Evolutionary conservation across 176 grass and related monocot species (phyloP).

Genomic region (Oryza brachyantha): DNA sequence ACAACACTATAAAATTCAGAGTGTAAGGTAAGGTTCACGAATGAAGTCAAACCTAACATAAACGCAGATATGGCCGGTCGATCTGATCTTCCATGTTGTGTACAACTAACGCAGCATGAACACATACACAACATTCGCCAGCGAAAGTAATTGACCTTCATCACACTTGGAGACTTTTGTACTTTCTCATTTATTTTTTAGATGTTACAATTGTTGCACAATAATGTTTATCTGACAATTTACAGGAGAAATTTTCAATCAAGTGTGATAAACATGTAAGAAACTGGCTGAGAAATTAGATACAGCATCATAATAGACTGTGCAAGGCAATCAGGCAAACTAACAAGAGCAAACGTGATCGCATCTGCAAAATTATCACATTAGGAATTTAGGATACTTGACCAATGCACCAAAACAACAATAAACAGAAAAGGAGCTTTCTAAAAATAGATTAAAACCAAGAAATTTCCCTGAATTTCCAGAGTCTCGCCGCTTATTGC

Average conservation of each 20-base stretch:
- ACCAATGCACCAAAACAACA: conserved; percentile 20
- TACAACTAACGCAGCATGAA: neutral
- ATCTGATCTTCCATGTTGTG: no score
- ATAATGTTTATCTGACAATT: neutral
- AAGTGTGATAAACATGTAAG: neutral
- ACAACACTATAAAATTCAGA: conserved; percentile 64
- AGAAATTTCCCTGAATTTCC: neutral
- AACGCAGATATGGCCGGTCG: no score
- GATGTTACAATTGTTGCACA: no score
- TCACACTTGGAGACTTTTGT: neutral
- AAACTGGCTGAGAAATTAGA: neutral
- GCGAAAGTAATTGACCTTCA: conserved; percentile 22
- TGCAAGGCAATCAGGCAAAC: neutral
- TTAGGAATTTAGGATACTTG: neutral
- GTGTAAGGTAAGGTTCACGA: neutral
- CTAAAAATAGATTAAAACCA: conserved; percentile 8
- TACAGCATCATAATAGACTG: neutral
- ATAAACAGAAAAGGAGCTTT: neutral
- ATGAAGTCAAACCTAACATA: neutral
- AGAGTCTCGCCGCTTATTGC: neutral
- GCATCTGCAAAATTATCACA: neutral
- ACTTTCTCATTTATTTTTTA: neutral
- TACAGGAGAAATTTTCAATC: neutral
- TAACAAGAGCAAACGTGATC: neutral
- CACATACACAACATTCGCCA: neutral